Conservation (phyloP, 805 yeast species). For the Phaffomyces thermotolerans region DNA sequence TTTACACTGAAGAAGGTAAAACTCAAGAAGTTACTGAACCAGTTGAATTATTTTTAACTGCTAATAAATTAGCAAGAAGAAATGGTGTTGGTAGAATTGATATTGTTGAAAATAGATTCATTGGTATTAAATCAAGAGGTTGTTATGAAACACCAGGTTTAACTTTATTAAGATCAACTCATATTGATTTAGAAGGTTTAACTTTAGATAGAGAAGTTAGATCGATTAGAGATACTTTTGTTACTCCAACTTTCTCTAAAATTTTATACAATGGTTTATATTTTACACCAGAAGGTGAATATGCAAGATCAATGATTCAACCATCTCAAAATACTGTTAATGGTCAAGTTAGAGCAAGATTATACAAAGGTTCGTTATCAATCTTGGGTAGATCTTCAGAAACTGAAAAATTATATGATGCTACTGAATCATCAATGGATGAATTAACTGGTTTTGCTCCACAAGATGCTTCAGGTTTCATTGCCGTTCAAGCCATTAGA, state of each 20-base stretch:
- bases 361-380: slow-evolving; percentile 82
- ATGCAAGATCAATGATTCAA: slow-evolving; percentile 83
- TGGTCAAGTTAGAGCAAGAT: slow-evolving; percentile 90
- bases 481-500: slow-evolving; percentile 96
- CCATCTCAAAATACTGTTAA: slow-evolving; percentile 95
- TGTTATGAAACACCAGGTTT: slow-evolving; percentile 99
- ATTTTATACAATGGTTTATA: slow-evolving; percentile 94
- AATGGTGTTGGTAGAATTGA: slow-evolving; percentile 99
- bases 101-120: slow-evolving; percentile 97
- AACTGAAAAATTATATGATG: slow-evolving; percentile 95
- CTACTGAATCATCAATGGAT: slow-evolving; percentile 98
- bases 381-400: slow-evolving; percentile 92
- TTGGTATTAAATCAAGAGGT: slow-evolving; percentile 98
- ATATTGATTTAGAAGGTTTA: slow-evolving; percentile 94
- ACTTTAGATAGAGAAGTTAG: slow-evolving; percentile 97
- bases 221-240: slow-evolving; percentile 92
- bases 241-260: slow-evolving; percentile 85
- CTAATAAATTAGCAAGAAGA: slow-evolving; percentile 94
- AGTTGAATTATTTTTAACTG: slow-evolving; percentile 85
- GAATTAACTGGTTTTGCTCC: slow-evolving; percentile 98
- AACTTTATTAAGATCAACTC: slow-evolving; percentile 87
- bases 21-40: slow-evolving; percentile 68
- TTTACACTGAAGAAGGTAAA: slow-evolving; percentile 52
- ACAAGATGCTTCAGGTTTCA: slow-evolving; percentile 94
- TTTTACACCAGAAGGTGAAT: slow-evolving; percentile 98